Evolutionary conservation across 768 basidiomycete genomes (phyloP), one percentile per base, ranked within the genome.

Genomic region (Rhodotorula taiwanensis): DNA sequence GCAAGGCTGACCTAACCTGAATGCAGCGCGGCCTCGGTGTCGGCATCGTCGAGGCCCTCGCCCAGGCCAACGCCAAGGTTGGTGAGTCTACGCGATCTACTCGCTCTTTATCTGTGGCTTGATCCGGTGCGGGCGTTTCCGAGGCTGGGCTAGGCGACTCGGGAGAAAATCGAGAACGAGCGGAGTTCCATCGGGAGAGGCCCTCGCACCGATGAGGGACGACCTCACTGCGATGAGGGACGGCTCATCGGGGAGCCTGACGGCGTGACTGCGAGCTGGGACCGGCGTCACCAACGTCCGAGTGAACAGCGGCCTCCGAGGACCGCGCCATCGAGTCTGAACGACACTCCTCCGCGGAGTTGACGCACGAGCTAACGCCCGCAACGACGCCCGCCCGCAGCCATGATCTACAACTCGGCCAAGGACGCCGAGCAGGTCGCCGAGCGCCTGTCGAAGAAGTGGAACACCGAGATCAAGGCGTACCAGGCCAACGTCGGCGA

Each of bases 401-500:
- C 83, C 31, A 81, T 86, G 15, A 82, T 85, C 52, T 85, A 84
- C 76, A 79, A 71, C 62, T 72, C 71, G 10, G 60, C 63, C 64
- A 65, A 55, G 56, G 64, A 65, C 52, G 68, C 68, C 28, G 56
- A 62, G 4, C 53, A 69, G 39, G 63, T 81, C 0, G 81, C 83
- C 1, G 73, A 74, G 23, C 62, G 78, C n/a, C 75, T 86, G 27
- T 78, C 75, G 15, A 74, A 82, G 18, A 73, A 82, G 58, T 83
- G 79, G 69, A 73, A 71, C 2, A 76, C 80, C 39, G 75, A 78
- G 31, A 72, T 79, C 44, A 77, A 78, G 75, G 84, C 84, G 1
- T 86, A 80, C 56, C 77, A 84, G 74, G 83, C 83, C 64, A 83
- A 86, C 65, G 84, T 85, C 21, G 78, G 79, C 15, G 75, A 84